These are phyloP conservation scores for Lasiodiplodia sp. DNA, from an alignment of 2,329 filamentous ascomycete species.

Conservation along the genomic window DNA sequence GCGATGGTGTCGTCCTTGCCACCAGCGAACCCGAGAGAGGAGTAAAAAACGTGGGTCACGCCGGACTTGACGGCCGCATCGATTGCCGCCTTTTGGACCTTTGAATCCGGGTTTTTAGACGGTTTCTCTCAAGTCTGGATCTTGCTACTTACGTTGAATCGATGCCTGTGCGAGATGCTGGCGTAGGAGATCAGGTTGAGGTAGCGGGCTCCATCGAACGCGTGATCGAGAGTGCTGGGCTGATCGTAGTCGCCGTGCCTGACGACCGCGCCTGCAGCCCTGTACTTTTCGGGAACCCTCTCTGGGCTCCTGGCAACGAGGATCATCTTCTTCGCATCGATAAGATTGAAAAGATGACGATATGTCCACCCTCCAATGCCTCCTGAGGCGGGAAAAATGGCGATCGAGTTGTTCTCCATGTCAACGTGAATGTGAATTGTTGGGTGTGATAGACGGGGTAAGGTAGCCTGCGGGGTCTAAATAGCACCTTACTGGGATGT, in stretches of 20 bases:
- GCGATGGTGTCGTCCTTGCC: not conserved
- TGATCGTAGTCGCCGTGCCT: not conserved
- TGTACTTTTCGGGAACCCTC: not conserved
- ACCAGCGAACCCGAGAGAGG: not conserved
- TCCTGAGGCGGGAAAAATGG: not conserved
- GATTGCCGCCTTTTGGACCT: not conserved
- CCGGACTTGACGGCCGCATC: not conserved
- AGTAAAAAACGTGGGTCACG: not conserved
- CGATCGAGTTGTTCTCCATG: not conserved
- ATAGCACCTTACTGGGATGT: too few relatives aligned
- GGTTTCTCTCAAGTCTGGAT: too few relatives aligned
- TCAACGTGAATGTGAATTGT: too few relatives aligned
- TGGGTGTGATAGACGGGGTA: too few relatives aligned
- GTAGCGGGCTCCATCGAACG: not conserved
- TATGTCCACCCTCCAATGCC: not conserved
- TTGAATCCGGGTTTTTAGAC: not conserved
- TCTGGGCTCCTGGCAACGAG: not conserved
- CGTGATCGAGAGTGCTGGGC: not conserved
- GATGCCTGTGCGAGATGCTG: not conserved
- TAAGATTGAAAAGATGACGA: not conserved
- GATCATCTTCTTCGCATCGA: not conserved
- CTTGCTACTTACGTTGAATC: not conserved
- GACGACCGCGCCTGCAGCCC: not conserved
- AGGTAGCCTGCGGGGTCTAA: too few relatives aligned
- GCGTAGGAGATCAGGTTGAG: not conserved